Conservation (phyloP, 129 eudicot species). For the Flaveria ramosissima region DNA sequence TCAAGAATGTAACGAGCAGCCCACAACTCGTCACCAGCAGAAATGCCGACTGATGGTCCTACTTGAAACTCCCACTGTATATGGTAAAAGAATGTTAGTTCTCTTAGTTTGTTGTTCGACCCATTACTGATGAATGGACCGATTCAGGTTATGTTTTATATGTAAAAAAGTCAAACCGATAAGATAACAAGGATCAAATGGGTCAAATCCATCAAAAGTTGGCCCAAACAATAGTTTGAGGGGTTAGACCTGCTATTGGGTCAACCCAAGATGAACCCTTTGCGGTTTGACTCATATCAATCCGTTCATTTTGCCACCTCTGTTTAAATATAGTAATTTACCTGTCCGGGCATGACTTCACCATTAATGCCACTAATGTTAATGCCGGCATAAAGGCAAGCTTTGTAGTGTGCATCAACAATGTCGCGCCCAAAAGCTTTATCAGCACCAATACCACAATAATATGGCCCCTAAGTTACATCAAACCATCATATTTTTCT, state of each 20-base stretch:
- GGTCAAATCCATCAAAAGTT: too few species aligned
- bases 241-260: neutral
- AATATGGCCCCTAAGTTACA: conserved; percentile 78
- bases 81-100: neutral
- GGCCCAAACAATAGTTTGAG: too few species aligned
- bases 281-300: neutral
- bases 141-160: too few species aligned
- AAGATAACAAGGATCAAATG: too few species aligned
- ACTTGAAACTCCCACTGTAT: conserved; percentile 96
- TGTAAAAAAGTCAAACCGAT: too few species aligned
- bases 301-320: neutral
- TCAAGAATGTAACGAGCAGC: conserved; percentile 93
- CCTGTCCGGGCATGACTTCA: conserved; percentile 98
- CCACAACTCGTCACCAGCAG: conserved; percentile 94
- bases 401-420: conserved; percentile 88
- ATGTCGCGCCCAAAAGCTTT: conserved; percentile 87
- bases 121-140: neutral
- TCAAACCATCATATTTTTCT: neutral
- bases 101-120: neutral
- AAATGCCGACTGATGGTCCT: conserved; percentile 90
- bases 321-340: conserved; percentile 19
- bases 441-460: conserved; percentile 89
- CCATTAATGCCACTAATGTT: conserved; percentile 88
- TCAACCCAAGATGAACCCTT: neutral
- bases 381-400: conserved; percentile 83